These are phyloP conservation scores for Pyricularia pennisetigena DNA, from an alignment of 2,329 filamentous ascomycete genomes.

Conservation along the genomic window DNA sequence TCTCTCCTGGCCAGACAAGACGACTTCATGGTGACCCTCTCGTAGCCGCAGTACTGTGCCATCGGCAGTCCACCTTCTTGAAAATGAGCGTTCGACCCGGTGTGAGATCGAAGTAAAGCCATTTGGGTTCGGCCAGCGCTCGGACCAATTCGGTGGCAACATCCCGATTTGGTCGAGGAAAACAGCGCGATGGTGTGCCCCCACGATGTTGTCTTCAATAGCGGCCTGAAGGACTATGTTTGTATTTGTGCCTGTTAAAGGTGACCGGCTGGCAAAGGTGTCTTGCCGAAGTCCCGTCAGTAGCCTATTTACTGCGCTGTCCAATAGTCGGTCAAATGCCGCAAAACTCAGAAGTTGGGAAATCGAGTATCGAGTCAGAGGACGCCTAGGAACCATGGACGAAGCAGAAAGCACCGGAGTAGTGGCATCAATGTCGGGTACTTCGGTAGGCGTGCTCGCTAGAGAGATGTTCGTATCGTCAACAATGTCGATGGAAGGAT, in stretches of 20 bases:
- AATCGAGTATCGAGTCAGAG: neutral
- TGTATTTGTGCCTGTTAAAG: neutral
- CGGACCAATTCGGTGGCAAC: neutral
- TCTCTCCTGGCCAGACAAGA: neutral
- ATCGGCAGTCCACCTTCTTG: neutral
- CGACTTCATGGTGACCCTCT: neutral
- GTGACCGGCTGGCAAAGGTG: neutral
- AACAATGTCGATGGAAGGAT: neutral
- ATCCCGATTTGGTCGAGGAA: neutral
- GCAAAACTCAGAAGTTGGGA: neutral
- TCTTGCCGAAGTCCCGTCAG: neutral
- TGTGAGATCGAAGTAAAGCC: neutral
- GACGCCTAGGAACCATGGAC: neutral
- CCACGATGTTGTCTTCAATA: neutral
- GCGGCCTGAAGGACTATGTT: neutral
- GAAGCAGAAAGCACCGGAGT: neutral
- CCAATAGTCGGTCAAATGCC: neutral
- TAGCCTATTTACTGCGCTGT: neutral
- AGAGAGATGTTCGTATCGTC: neutral
- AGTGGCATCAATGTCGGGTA: neutral
- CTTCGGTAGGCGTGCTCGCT: neutral
- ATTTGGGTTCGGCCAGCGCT: neutral
- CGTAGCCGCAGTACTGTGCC: neutral
- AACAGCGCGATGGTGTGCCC: neutral
- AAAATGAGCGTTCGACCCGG: neutral